Percentiles rank a stretch among this genome's conserved stretches.
Conservation (phyloP, 2,329 filamentous ascomycete genomes). For the Metarhizium humberi region DNA sequence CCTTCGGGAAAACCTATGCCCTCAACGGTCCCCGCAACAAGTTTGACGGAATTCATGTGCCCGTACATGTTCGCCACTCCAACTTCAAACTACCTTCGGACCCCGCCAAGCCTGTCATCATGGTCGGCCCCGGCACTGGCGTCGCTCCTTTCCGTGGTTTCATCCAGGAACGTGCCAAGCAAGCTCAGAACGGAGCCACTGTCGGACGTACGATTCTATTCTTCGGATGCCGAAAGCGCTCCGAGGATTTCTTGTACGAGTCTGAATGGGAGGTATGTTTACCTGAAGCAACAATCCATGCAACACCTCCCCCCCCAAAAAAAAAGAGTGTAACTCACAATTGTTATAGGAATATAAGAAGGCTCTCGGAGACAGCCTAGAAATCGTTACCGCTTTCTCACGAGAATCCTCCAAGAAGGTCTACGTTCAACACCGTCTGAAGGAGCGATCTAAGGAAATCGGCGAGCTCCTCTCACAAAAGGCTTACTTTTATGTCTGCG, state of each 20-base stretch:
- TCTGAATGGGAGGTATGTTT: conserved; percentile 81
- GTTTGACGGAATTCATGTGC: conserved; percentile 91
- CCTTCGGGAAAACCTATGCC: conserved; percentile 77
- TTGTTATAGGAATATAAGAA: conserved; percentile 65
- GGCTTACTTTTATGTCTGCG: conserved; percentile 96
- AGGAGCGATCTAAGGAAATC: conserved; percentile 73
- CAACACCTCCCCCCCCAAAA: neutral
- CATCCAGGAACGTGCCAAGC: conserved; percentile 82
- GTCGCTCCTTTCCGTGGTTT: conserved; percentile 95
- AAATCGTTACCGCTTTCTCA: conserved; percentile 92
- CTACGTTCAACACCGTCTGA: conserved; percentile 89
- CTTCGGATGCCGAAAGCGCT: conserved; percentile 81
- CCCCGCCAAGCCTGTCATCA: conserved; percentile 85
- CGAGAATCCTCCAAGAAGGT: conserved; percentile 80
- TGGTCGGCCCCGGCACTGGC: conserved; percentile 93
- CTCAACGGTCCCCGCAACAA: conserved; percentile 89
- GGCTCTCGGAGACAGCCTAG: conserved; percentile 77
- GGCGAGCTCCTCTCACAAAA: conserved; percentile 79
- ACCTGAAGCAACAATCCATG: neutral
- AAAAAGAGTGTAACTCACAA: neutral
- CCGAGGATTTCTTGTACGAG: conserved; percentile 89
- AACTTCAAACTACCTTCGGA: conserved; percentile 99
- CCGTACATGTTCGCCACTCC: conserved; percentile 92
- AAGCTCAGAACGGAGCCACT: conserved; percentile 67
- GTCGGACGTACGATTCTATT: conserved; percentile 87